phyloP scores from a whole-genome alignment of 345 rosid genomes.

The sweet orange (Citrus sinensis) region DVS_A1.0 CM039167.1:27308001-27308500 shows the following conservation, averaged over 20 bases:
- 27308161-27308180: constrained; percentile 82
- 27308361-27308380: constrained; percentile 68
- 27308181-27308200: constrained; percentile 64
- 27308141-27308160: constrained; percentile 72
- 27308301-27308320: constrained; percentile 80
- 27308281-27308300: constrained; percentile 16
- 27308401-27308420: background rate
- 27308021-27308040: too few relatives aligned
- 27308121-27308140: constrained; percentile 68
- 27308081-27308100: constrained; percentile 76
- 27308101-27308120: constrained; percentile 46
- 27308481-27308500: background rate
- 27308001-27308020: too few relatives aligned
- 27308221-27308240: too few relatives aligned
- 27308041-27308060: background rate
- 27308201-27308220: too few relatives aligned
- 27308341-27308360: constrained; percentile 70
- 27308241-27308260: background rate
- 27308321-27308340: constrained; percentile 73
- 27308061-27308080: constrained; percentile 78
- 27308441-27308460: background rate
- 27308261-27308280: background rate
- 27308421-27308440: too few relatives aligned
- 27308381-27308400: constrained; percentile 19
- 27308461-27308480: background rate